Evolutionary conservation across 2,329 filamentous ascomycete genomes (phyloP).

Genomic region (Sporothrix variecibatus): DNA sequence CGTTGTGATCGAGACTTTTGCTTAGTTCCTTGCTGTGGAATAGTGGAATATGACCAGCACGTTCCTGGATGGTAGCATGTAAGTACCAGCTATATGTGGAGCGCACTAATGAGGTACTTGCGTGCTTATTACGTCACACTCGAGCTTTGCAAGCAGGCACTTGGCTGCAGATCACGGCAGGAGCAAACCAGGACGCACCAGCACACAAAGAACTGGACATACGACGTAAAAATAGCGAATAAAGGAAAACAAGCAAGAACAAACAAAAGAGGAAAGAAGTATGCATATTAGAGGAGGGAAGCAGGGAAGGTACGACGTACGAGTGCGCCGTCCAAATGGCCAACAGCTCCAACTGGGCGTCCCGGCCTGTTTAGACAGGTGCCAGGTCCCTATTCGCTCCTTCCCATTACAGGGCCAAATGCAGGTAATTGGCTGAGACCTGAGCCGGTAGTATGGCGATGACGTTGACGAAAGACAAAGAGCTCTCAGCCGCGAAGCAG

Average conservation of each 20-base stretch:
- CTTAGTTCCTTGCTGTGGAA: slow-evolving; percentile 9
- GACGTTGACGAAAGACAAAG: slow-evolving; percentile 10
- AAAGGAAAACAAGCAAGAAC: neutral
- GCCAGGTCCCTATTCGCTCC: neutral
- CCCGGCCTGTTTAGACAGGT: neutral
- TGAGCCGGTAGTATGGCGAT: neutral
- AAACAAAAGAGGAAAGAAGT: neutral
- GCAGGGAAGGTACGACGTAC: neutral
- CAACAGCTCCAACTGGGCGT: neutral
- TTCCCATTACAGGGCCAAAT: neutral
- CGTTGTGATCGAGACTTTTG: neutral
- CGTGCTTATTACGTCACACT: slow-evolving; percentile 20
- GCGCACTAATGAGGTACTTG: neutral
- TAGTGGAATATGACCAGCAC: neutral
- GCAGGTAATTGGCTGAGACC: neutral
- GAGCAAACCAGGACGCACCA: neutral
- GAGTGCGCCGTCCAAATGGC: neutral
- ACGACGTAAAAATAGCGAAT: neutral
- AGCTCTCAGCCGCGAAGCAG: neutral
- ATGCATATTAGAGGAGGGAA: neutral
- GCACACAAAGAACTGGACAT: neutral
- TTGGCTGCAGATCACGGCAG: slow-evolving; percentile 17
- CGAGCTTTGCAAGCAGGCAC: slow-evolving; percentile 7
- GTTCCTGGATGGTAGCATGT: neutral
- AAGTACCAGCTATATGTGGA: neutral